These are phyloP conservation scores for Colletotrichum caudatum DNA, from an alignment of 2,329 filamentous ascomycete species.

Conservation along the genomic window DNA sequence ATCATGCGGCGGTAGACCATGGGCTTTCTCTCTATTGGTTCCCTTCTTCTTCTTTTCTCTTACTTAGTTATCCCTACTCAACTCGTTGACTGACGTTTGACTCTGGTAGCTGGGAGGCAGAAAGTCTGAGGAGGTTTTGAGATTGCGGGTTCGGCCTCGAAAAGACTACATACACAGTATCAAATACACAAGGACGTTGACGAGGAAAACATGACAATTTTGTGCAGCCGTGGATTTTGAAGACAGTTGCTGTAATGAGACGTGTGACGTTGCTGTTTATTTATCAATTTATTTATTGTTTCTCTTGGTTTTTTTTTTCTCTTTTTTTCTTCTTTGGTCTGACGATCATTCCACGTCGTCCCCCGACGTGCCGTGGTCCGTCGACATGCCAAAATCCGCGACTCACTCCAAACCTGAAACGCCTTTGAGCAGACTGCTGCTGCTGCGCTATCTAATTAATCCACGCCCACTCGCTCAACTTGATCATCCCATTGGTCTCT, in stretches of 20 bases:
- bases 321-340: neutral
- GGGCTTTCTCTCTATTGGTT: neutral
- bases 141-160: neutral
- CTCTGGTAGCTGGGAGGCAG: neutral
- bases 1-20: conserved; percentile 17
- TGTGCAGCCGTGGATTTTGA: too few relatives aligned
- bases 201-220: neutral
- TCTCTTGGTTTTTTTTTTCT: too few relatives aligned
- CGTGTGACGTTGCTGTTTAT: too few relatives aligned
- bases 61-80: neutral
- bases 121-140: neutral
- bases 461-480: neutral
- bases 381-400: neutral
- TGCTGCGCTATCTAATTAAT: neutral
- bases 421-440: neutral
- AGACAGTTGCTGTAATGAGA: too few relatives aligned
- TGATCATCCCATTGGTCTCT: neutral
- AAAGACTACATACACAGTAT: neutral
- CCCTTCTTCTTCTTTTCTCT: neutral
- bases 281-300: too few relatives aligned
- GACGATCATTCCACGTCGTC: neutral
- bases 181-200: conserved; percentile 1
- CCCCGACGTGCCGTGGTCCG: neutral
- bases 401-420: neutral
- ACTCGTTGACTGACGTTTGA: neutral